Evolutionary conservation across 352 stramenopile genomes (phyloP), one percentile per base, ranked within the genome.

Genomic region (Globisporangium spinosum): DNA sequence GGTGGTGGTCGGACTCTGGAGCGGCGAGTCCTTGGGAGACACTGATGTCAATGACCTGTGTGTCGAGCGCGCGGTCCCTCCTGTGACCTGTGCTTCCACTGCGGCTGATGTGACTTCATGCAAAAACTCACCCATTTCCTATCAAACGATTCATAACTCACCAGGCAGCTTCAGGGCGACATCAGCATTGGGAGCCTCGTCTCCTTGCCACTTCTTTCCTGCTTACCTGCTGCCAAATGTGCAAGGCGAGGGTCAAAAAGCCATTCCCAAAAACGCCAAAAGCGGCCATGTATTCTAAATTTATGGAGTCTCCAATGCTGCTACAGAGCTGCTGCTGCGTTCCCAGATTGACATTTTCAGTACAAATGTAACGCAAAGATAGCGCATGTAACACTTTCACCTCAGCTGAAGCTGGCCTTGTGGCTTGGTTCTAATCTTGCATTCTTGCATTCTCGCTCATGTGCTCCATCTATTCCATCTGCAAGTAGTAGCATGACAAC

Each of bases 241-340:
- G 40, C 59, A 64, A 12, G 15, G n/a, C 40, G 25, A 64, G 40
- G 15, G 25, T 43, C 59, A 64, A 40, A 17, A 27, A 8, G 12
- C 27, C 29, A 61, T 43, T 22, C 15, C 15, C 22, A 47, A 55
- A 64, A 64, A 43, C 47, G 25, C 15, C 22, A 47, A 55, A 64
- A 64, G 59, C 47, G 25, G 25, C 15, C 35, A 54, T 64, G 23
- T 58, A 54, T 40, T 65, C 59, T 65, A 65, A 65, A 65, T 56
- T 58, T 65, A 65, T 57, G 40, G 32, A 27, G 55, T 45, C 17
- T 65, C 7, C 15, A 9, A 15, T 47, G 40, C 29, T 53, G 58
- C 40, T 64, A 17, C 59, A 17, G 22, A 60, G 29, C 4, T 32
- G 20, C 27, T 56, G 22, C 47, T 53, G 58, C 58, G 23, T 62